Percentiles rank a stretch among this genome's conserved stretches.
Conservation (phyloP, 768 basidiomycete genomes). For the Mrakia frigida region DNA sequence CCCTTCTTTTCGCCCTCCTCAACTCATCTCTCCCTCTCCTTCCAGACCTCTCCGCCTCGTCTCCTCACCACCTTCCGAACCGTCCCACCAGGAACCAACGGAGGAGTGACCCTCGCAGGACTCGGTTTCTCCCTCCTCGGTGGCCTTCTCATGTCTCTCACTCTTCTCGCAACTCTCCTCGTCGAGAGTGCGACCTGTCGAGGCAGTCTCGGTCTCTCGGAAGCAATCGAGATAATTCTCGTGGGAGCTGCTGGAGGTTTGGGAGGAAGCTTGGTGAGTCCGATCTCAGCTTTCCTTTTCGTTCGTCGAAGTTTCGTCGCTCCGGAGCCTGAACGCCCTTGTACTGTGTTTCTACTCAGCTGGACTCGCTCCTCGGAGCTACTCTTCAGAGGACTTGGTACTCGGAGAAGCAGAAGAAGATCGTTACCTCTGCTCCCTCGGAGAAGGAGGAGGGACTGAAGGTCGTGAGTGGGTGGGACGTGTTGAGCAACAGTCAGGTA, state of each 20-base stretch:
- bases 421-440: constrained; percentile 46
- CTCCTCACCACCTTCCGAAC: constrained; percentile 69
- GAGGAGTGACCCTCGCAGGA: constrained; percentile 71
- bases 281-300: no score
- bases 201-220: not conserved
- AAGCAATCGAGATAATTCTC: not conserved
- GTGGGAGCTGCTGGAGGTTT: not conserved
- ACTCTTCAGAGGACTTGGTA: constrained; percentile 77
- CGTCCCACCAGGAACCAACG: constrained; percentile 88
- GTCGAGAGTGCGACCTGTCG: constrained; percentile 61
- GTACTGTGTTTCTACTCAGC: constrained; percentile 45
- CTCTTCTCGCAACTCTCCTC: constrained; percentile 55
- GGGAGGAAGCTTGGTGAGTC: constrained; percentile 5
- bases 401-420: constrained; percentile 55
- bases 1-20: no score
- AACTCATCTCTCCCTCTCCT: constrained; percentile 47
- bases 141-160: constrained; percentile 64
- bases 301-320: not conserved
- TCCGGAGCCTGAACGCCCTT: not conserved
- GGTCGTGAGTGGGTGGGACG: constrained; percentile 8
- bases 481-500: not conserved
- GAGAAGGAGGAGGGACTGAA: not conserved
- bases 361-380: constrained; percentile 83
- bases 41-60: constrained; percentile 57
- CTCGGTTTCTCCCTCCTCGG: constrained; percentile 68